Percentiles rank a stretch among this genome's conserved stretches.
Evolutionary conservation across 208 protist species (phyloP).

Genomic region (Wallacemonas sp.): DNA sequence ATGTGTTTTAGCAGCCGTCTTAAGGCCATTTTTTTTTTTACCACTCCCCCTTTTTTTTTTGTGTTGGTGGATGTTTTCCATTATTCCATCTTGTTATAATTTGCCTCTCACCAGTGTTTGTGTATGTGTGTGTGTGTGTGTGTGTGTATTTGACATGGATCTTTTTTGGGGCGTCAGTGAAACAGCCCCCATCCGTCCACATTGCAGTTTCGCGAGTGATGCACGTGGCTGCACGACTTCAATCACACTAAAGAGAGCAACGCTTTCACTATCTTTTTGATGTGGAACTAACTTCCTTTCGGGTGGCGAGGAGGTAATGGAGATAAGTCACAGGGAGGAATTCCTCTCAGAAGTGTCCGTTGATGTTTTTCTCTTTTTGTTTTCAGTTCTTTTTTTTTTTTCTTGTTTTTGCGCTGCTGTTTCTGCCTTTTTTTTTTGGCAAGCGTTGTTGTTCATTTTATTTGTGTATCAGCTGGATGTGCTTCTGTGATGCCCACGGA

Average conservation of each 20-base stretch:
- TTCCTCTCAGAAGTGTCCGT: neutral
- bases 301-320: neutral
- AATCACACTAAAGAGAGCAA: neutral
- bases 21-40: conserved; percentile 1
- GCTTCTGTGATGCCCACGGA: too few relatives aligned
- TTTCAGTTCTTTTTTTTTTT: conserved; percentile 6
- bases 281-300: conserved; percentile 13
- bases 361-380: neutral
- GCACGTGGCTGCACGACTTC: neutral
- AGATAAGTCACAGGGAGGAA: neutral
- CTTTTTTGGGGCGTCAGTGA: too few relatives aligned
- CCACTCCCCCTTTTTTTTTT: neutral
- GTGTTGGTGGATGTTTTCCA: conserved; percentile 1
- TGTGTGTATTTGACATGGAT: too few relatives aligned
- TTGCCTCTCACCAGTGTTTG: neutral
- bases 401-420: neutral
- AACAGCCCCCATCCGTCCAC: too few relatives aligned
- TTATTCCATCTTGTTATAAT: conserved; percentile 7
- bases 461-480: too few relatives aligned
- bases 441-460: too few relatives aligned
- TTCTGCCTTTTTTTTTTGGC: neutral
- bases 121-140: neutral
- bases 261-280: neutral
- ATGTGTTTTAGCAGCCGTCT: conserved; percentile 12
- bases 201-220: too few relatives aligned